Evolutionary conservation across 2,329 filamentous ascomycete species (phyloP).

Genomic region (Plenodomus lindquistii): DNA sequence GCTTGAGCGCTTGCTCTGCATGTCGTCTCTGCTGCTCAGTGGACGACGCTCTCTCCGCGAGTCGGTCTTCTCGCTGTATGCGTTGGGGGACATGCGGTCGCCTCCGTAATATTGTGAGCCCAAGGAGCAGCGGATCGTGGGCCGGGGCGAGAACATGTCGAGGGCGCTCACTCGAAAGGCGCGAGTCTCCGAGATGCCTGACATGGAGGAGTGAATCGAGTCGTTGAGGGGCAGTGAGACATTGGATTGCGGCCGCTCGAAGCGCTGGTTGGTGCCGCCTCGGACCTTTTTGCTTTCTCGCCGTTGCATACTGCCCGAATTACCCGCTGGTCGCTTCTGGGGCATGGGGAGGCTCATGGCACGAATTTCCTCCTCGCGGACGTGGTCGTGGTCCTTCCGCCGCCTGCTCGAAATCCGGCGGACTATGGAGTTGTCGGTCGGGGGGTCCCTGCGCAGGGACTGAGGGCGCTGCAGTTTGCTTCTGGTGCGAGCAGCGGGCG

Average conservation of each 20-base stretch:
- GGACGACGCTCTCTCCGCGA: slow-evolving; percentile 57
- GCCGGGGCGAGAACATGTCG: slow-evolving; percentile 81
- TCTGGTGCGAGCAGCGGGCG: slow-evolving; percentile 44
- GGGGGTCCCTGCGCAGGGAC: slow-evolving; percentile 61
- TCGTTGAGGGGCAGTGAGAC: slow-evolving; percentile 74
- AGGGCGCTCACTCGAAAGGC: slow-evolving; percentile 81
- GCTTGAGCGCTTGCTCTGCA: slow-evolving; percentile 62
- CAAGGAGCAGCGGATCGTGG: slow-evolving; percentile 75
- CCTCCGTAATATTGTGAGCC: slow-evolving; percentile 60
- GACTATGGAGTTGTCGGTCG: slow-evolving; percentile 59
- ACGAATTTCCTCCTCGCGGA: slow-evolving; percentile 85
- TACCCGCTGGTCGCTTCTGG: slow-evolving; percentile 63
- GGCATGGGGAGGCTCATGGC: slow-evolving; percentile 76
- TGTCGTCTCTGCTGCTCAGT: slow-evolving; percentile 49
- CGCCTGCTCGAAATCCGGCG: slow-evolving; percentile 74
- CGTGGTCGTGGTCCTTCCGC: slow-evolving; percentile 66
- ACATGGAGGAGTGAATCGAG: slow-evolving; percentile 77
- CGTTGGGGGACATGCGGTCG: slow-evolving; percentile 38
- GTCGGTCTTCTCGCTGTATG: slow-evolving; percentile 54
- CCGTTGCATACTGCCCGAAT: slow-evolving; percentile 63
- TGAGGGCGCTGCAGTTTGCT: slow-evolving; percentile 53
- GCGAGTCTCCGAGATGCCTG: slow-evolving; percentile 72
- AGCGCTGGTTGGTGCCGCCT: slow-evolving; percentile 58
- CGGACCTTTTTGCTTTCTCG: slow-evolving; percentile 69
- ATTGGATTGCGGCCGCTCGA: slow-evolving; percentile 69